These are phyloP conservation scores for Tuctoria greenei DNA, from an alignment of 176 grass and related monocot species.

Conservation along the genomic window DNA sequence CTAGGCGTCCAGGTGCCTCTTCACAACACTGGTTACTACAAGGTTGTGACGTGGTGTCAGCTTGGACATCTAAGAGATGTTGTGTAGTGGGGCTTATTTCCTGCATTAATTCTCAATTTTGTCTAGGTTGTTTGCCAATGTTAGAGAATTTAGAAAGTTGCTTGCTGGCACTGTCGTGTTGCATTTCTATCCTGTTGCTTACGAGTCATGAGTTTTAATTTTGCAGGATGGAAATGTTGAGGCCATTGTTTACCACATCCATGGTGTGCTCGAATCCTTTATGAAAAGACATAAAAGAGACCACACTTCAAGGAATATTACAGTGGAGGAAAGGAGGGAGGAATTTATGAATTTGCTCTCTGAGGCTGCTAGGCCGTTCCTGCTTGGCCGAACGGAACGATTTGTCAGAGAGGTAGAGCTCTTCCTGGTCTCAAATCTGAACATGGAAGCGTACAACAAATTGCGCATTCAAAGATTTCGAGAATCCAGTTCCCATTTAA, in stretches of 20 bases:
- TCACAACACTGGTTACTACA: too few relatives aligned
- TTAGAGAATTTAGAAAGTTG: not conserved
- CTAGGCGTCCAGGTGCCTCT: too few relatives aligned
- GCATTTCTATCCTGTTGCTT: not conserved
- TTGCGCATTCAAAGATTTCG: constrained; percentile 45
- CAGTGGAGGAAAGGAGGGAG: constrained; percentile 48
- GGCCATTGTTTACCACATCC: constrained; percentile 68
- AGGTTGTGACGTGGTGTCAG: not conserved
- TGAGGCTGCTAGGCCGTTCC: constrained; percentile 69
- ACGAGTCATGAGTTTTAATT: not conserved
- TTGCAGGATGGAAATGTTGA: constrained; percentile 72
- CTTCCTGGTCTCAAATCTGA: constrained; percentile 71
- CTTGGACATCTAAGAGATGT: not conserved
- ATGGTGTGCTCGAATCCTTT: constrained; percentile 75
- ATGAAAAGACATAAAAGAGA: constrained; percentile 56
- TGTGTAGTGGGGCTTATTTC: not conserved
- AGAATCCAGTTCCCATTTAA: constrained; percentile 39
- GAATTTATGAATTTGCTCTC: constrained; percentile 62
- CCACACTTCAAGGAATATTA: not conserved
- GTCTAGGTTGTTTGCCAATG: not conserved
- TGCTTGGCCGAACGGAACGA: constrained; percentile 48
- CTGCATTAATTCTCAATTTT: not conserved
- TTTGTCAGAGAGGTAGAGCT: constrained; percentile 73
- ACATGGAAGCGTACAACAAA: constrained; percentile 76
- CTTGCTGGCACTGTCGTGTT: not conserved